Percentiles rank a stretch among this genome's conserved stretches.
Conservation (phyloP, 805 yeast genomes). For the Candida hungchunana region DNA sequence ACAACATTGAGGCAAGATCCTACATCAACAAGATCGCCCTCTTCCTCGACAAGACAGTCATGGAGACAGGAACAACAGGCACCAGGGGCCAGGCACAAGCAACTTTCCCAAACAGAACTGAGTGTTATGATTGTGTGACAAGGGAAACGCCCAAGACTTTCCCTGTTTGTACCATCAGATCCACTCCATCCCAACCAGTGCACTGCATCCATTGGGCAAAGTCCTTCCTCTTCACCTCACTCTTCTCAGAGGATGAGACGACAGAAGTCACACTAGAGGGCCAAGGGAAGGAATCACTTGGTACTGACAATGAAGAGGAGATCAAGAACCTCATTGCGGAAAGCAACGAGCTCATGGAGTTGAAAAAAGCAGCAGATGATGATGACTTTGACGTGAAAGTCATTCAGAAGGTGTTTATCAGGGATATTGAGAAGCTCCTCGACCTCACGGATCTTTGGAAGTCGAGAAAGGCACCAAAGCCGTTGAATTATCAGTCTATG, state of each 20-base stretch:
- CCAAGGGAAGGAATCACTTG: constrained; percentile 41
- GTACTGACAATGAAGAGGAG: constrained; percentile 62
- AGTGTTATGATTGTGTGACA: constrained; percentile 89
- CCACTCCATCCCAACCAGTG: constrained; percentile 94
- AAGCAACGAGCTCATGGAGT: constrained; percentile 55
- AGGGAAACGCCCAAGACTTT: constrained; percentile 86
- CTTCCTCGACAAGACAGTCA: constrained; percentile 65
- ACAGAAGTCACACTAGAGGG: constrained; percentile 27
- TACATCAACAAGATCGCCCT: constrained; percentile 84
- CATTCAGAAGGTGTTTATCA: constrained; percentile 54
- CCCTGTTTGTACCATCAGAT: constrained; percentile 95
- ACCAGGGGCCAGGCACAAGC: constrained; percentile 93
- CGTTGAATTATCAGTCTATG: constrained; percentile 39
- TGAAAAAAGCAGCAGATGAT: constrained; percentile 36
- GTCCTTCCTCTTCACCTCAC: constrained; percentile 76
- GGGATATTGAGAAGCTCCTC: constrained; percentile 76
- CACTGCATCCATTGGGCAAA: constrained; percentile 99
- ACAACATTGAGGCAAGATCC: constrained; percentile 86
- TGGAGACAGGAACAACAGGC: constrained; percentile 96
- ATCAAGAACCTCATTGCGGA: constrained; percentile 62
- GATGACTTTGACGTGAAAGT: constrained; percentile 39
- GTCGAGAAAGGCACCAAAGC: constrained; percentile 61
- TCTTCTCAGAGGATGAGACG: constrained; percentile 55
- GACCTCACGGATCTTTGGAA: constrained; percentile 76
- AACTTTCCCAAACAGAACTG: constrained; percentile 73